Base-by-base conservation (phyloP, 108 stramenopile species). In the Nannochloropsis salina region DNA sequence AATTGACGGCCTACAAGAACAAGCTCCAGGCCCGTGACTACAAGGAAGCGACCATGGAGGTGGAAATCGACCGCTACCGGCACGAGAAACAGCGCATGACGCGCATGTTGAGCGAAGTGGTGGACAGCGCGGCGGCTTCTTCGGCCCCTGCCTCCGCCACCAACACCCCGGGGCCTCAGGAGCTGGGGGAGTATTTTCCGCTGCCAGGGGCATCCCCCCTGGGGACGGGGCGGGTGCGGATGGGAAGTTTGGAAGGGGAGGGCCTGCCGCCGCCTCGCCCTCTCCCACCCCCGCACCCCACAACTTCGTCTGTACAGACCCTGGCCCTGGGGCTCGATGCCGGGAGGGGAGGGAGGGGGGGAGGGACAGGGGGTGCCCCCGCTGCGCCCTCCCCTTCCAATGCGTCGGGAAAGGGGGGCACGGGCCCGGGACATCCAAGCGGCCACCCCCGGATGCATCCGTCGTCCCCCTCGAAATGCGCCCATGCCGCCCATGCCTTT, bases 71-170 rank as follows among this genome's bases (percentile, higher is more conserved):
- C n/a, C 61, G 61, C 4, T 74, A 74, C 61, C 61, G 61, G 61
- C 61, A 74, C 61, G 61, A 74, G 61, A 74, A 74, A n/a, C 61
- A 74, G 61, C 15, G 61, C 61, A 74, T 74, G 4, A 74, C 61
- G 61, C 61, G 61, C 4, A 74, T 74, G 61, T 6, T 74, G 61
- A 74, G 61, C n/a, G 61, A 74, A 6, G 61, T n/a, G 61, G 61
- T 74, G 61, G 61, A 74, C n/a, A n/a, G 61, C 15, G 61, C 8
- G 61, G 61, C 61, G 15, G 61, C 61, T 74, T 15, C 61, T 15
- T 74, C 61, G 3, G 61, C 61, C 3, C 20, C 20, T 15, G 61
- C 61, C 20, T 74, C 61, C 20, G 61, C 61, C 61, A n/a, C 61
- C 6, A 74, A n/a, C 61, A 74, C 61, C 20, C 61, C 61, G 15